Evolutionary conservation across 2,329 filamentous ascomycete genomes (phyloP).

Genomic region (Penicillium frequentans): DNA sequence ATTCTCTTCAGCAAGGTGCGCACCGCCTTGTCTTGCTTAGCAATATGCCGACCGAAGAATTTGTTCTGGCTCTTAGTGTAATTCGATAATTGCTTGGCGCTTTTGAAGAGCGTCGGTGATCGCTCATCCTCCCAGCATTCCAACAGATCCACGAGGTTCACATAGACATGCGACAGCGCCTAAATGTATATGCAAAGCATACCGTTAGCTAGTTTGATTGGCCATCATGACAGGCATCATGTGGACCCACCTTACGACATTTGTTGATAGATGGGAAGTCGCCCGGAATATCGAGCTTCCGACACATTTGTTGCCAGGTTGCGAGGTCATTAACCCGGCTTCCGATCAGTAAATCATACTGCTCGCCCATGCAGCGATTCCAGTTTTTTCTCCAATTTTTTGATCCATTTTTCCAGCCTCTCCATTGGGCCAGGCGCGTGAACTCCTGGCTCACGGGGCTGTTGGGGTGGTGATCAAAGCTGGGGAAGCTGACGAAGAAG

Average conservation of each 20-base stretch:
- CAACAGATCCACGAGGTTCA: constrained; percentile 33
- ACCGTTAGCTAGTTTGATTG: neutral
- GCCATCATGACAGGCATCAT: neutral
- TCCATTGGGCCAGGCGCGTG: constrained; percentile 11
- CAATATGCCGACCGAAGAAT: constrained; percentile 13
- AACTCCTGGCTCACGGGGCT: constrained; percentile 23
- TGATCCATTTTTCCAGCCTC: constrained; percentile 22
- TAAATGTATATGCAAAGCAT: constrained; percentile 5
- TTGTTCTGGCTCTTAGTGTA: constrained; percentile 17
- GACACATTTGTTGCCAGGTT: constrained; percentile 27
- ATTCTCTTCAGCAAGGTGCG: constrained; percentile 18
- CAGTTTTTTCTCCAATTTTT: constrained; percentile 23
- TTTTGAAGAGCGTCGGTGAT: constrained; percentile 15
- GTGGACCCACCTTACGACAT: constrained; percentile 27
- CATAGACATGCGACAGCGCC: constrained; percentile 22
- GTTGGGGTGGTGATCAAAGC: constrained; percentile 1
- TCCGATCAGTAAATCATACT: constrained; percentile 22
- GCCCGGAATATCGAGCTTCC: constrained; percentile 20
- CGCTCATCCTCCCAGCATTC: constrained; percentile 18
- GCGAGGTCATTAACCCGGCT: constrained; percentile 10
- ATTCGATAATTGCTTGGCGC: constrained; percentile 4
- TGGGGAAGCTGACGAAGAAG: neutral
- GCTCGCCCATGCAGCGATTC: constrained; percentile 18
- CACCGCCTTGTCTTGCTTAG: constrained; percentile 24
- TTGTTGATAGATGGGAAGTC: constrained; percentile 22